Evolutionary conservation across 2,329 filamentous ascomycete genomes (phyloP).

Genomic region (Alternaria arbusti): DNA sequence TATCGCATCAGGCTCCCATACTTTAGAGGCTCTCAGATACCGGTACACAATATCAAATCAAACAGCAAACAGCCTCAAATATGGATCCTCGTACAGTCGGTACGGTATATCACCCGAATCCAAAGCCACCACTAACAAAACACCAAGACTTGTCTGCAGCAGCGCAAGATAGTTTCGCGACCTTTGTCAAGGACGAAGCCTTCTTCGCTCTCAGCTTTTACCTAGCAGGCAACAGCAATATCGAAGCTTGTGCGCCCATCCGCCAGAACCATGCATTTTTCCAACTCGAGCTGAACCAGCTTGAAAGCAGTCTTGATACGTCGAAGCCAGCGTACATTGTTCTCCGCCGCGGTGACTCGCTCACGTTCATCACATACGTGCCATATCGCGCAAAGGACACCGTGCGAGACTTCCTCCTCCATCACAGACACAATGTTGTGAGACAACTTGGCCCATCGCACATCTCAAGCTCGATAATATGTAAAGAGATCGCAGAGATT

Average conservation of each 20-base stretch:
- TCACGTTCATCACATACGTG: slow-evolving; percentile 33
- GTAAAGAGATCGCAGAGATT: slow-evolving; percentile 37
- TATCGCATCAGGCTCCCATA: neutral
- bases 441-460: slow-evolving; percentile 18
- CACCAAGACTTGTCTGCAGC: neutral
- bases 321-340: slow-evolving; percentile 28
- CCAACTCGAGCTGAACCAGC: slow-evolving; percentile 21
- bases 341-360: slow-evolving; percentile 16
- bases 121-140: neutral
- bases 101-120: neutral
- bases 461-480: slow-evolving; percentile 28
- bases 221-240: neutral
- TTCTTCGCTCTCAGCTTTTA: neutral
- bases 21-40: neutral
- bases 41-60: neutral
- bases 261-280: slow-evolving; percentile 1
- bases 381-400: slow-evolving; percentile 20
- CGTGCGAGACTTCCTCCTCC: slow-evolving; percentile 16
- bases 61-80: neutral
- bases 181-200: neutral
- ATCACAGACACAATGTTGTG: slow-evolving; percentile 17
- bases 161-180: neutral
- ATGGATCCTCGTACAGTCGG: neutral
- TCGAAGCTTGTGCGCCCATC: neutral
- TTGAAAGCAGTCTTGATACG: slow-evolving; percentile 22